Conservation (phyloP, 352 stramenopile species). For the Pilasporangium apinafurcum region DNA sequence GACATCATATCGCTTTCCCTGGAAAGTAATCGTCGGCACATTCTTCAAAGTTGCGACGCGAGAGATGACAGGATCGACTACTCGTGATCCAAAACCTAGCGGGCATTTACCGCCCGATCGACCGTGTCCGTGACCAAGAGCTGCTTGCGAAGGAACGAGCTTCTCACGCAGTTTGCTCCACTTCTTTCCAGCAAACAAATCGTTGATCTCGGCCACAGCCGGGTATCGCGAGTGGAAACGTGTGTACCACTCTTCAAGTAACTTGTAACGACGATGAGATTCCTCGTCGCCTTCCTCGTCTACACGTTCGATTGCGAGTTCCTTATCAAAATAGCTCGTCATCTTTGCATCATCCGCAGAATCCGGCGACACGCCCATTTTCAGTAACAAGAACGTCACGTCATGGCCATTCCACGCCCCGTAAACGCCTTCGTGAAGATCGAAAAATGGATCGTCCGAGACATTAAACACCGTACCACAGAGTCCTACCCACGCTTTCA, state of each 20-base stretch:
- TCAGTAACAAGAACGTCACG: constrained; percentile 38
- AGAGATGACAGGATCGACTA: constrained; percentile 16
- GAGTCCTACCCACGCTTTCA: constrained; percentile 41
- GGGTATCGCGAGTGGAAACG: constrained; percentile 45
- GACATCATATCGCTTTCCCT: constrained; percentile 50
- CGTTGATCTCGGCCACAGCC: constrained; percentile 33
- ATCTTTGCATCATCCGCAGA: constrained; percentile 19
- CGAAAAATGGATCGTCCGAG: constrained; percentile 41
- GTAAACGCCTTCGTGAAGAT: constrained; percentile 26
- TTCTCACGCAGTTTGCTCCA: constrained; percentile 37
- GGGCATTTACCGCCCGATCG: constrained; percentile 35
- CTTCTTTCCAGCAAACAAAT: constrained; percentile 27
- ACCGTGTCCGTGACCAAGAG: constrained; percentile 10
- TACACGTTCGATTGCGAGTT: constrained; percentile 22
- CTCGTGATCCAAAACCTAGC: constrained; percentile 44
- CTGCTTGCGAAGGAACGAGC: constrained; percentile 15
- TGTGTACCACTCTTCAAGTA: constrained; percentile 46
- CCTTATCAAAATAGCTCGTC: constrained; percentile 26
- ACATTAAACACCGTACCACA: constrained; percentile 53
- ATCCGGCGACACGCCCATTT: constrained; percentile 21
- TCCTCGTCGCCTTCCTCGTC: constrained; percentile 10
- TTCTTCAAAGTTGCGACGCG: constrained; percentile 12
- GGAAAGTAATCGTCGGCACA: constrained; percentile 37
- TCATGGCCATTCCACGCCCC: constrained; percentile 45
- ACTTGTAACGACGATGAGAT: constrained; percentile 15